Conservation (phyloP, 495 filamentous ascomycete genomes). For the Penicillium canariense region DNA sequence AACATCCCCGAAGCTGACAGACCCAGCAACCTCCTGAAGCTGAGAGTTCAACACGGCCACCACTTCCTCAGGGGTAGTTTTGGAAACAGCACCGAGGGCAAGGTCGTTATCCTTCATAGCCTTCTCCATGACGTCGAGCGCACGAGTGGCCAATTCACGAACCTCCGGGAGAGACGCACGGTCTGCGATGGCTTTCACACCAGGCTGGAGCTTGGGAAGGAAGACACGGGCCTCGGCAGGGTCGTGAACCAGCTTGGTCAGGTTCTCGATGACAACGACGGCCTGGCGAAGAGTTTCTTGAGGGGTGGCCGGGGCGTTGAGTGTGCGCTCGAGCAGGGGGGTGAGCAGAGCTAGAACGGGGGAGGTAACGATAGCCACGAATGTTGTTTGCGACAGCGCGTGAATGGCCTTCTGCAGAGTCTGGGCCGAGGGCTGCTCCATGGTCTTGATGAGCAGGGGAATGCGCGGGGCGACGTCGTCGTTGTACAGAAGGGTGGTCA, state of each 20-base stretch:
- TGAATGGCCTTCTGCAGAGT: conserved; percentile 93
- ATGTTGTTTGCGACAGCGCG: conserved; percentile 96
- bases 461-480: conserved; percentile 94
- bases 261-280: conserved; percentile 96
- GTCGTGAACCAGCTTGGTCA: conserved; percentile 98
- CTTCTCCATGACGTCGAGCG: conserved; percentile 84
- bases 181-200: conserved; percentile 83
- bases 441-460: conserved; percentile 88
- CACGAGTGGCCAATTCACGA: conserved; percentile 80
- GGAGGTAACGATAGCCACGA: conserved; percentile 96
- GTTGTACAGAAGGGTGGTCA: conserved; percentile 90
- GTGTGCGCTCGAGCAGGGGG: conserved; percentile 86
- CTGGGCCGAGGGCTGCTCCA: conserved; percentile 90
- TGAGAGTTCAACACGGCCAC: conserved; percentile 68
- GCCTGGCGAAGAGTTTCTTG: conserved; percentile 96
- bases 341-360: conserved; percentile 96
- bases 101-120: conserved; percentile 75
- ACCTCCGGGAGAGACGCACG: conserved; percentile 93
- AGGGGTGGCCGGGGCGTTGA: conserved; percentile 84
- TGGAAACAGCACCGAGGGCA: conserved; percentile 58
- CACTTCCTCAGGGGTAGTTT: conserved; percentile 74
- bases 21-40: conserved; percentile 65
- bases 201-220: conserved; percentile 91
- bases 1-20: conserved; percentile 55
- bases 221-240: conserved; percentile 94